phyloP scores from a whole-genome alignment of 1,139 yeast species.

The Saccharomyces hybrid region DNA sequence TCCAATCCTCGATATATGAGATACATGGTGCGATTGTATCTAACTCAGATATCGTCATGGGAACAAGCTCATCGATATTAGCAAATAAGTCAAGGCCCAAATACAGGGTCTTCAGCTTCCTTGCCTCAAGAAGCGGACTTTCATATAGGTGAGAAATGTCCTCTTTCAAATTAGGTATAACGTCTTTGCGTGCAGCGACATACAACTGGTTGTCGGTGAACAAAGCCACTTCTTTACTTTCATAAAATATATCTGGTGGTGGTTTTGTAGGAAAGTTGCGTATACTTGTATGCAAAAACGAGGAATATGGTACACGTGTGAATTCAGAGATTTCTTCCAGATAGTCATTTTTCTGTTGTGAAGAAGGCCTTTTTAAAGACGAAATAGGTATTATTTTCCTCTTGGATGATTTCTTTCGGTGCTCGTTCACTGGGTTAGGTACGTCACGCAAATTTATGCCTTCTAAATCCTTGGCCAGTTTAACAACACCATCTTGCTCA shows the following conservation, averaged over 20 bases:
- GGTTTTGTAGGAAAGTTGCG: conserved; percentile 3
- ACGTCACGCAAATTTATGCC: not conserved
- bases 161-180: conserved; percentile 7
- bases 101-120: conserved; percentile 9
- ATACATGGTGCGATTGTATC: conserved; percentile 21
- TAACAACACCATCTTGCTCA: not conserved
- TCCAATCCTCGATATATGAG: conserved; percentile 15
- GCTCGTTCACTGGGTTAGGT: not conserved
- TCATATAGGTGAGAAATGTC: conserved; percentile 10
- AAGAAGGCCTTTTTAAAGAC: not conserved
- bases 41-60: conserved; percentile 17
- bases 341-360: not conserved
- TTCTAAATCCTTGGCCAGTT: not conserved
- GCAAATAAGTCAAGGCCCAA: conserved; percentile 20
- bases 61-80: conserved; percentile 15
- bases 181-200: not conserved
- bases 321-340: not conserved
- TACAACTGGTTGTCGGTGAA: conserved; percentile 4
- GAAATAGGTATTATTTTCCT: not conserved
- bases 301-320: not conserved
- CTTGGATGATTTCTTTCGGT: not conserved
- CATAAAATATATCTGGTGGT: conserved; percentile 2
- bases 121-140: conserved; percentile 3
- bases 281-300: not conserved
- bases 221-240: conserved; percentile 10